Evolutionary conservation across 2,329 filamentous ascomycete genomes (phyloP), one percentile per base, ranked within the genome.

Genomic region (Nigrograna mackinnonii): DNA sequence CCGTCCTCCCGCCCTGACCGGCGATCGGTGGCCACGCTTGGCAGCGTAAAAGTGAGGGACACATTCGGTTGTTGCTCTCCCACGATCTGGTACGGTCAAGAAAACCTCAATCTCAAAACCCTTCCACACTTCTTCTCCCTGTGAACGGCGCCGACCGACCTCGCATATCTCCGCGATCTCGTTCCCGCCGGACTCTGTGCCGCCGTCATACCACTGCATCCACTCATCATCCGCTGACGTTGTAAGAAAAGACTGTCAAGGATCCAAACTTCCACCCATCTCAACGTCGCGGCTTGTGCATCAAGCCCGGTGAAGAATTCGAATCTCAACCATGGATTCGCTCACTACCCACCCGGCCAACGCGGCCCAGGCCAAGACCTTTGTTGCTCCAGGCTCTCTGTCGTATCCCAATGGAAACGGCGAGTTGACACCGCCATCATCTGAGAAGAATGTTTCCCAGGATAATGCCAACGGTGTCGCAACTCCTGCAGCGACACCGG

Each of bases 61-160:
- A 91, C 91, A 95, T 96, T 96, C 73, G 86, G 71, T 96, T 95
- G 91, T 95, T 90, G 78, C 88, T 95, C 91, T 95, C 90, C 87
- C 82, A 74, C 81, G 80, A n/a, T 81, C 69, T 57, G 79, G 76
- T 78, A 78, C 70, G 74, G 58, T 53, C 50, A 55, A 44, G 36
- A 43, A 43, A 9, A 20, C 41, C 33, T 7, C 37, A 30, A 37
- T 26, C 24, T 28, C 30, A 17, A 19, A 28, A 14, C 26, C n/a
- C 18, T 5, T 22, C 6, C 36, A 48, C 37, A 31, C 33, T 41
- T 47, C 43, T 22, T n/a, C n/a, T n/a, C n/a, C n/a, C n/a, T n/a
- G n/a, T n/a, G n/a, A n/a, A 47, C 47, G 54, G 55, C 54, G 53
- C 53, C 58, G 58, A 64, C 56, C 60, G 62, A 62, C 56, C 52